Percentiles rank a stretch among this genome's conserved stretches.
These are phyloP conservation scores for Torulaspora franciscae DNA, from an alignment of 805 yeast genomes.

Conservation along the genomic window DNA sequence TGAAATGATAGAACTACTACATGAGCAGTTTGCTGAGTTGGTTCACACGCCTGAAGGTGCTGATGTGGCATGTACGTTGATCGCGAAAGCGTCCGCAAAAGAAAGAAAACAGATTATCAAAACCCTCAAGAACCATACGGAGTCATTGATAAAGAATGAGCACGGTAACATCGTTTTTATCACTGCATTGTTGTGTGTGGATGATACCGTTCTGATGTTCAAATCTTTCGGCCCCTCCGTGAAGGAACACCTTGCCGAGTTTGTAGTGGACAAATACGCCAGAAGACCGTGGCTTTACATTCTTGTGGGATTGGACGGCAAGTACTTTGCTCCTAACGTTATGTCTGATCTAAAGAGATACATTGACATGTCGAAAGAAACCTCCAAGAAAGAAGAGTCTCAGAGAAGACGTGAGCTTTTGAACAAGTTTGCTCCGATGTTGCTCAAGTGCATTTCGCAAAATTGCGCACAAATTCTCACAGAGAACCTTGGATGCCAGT, in stretches of 20 bases:
- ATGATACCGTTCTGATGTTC: conserved; percentile 80
- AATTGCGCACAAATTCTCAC: conserved; percentile 49
- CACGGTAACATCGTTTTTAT: conserved; percentile 78
- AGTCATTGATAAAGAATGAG: conserved; percentile 74
- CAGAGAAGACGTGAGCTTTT: conserved; percentile 69
- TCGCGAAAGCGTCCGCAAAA: conserved; percentile 83
- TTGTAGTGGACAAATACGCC: conserved; percentile 67
- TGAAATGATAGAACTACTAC: conserved; percentile 75
- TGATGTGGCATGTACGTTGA: conserved; percentile 77
- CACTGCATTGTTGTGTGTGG: conserved; percentile 78
- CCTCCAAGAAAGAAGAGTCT: conserved; percentile 81
- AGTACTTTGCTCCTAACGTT: conserved; percentile 71
- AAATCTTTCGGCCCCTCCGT: conserved; percentile 54
- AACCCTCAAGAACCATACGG: conserved; percentile 69
- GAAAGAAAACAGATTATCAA: conserved; percentile 79
- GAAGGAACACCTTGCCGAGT: conserved; percentile 51
- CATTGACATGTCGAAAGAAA: conserved; percentile 55
- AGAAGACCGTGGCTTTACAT: conserved; percentile 86
- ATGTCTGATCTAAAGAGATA: conserved; percentile 57
- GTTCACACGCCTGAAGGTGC: conserved; percentile 95
- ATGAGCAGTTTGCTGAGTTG: conserved; percentile 88
- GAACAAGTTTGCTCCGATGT: conserved; percentile 57
- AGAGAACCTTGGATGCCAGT: conserved; percentile 81
- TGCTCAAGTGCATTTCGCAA: conserved; percentile 52
- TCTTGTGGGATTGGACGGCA: conserved; percentile 70